Evolutionary conservation across 2,329 filamentous ascomycete species (phyloP), one percentile per base, ranked within the genome.

Genomic region (Bipolaris oryzae): DNA sequence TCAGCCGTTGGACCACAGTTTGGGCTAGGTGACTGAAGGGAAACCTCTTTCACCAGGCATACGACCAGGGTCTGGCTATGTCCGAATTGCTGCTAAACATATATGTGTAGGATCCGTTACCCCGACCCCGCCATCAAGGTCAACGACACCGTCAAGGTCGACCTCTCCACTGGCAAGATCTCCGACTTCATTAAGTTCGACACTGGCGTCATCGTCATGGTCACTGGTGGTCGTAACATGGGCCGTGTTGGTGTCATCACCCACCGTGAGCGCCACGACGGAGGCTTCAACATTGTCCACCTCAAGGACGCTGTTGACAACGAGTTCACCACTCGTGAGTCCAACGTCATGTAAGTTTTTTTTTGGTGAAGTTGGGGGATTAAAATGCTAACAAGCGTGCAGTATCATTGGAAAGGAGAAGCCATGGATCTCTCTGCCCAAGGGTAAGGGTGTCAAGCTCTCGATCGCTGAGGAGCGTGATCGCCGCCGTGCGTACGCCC

Each of bases 271-370:
- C 92, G 95, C 77, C 95, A 99, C 88, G 95, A 99, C 76, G 95
- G 95, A 87, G 95, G 95, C 82, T 99, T 99, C 91, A 96, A 96
- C 88, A 96, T 99, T 78, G 93, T 99, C 81, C 93, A 97, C 87
- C 90, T 99, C 84, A 99, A 99, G 91, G 95, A 99, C 79, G 94
- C 93, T 78, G 94, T 99, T 83, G 95, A 98, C 89, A 99, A 99
- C 90, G 91, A 91, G 79, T 99, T 99, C 84, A 93, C 95, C 77
- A 99, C 95, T 79, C 95, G 95, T 84, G 93, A 99, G 87, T 89
- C 84, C 87, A 99, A 99, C 91, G 93, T 99, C 77, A 99, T 99
- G 69, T 73, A 69, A 69, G 70, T 69, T 53, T 16, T 7, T 25
- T 25, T 25, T 1, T 9, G 1, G 25, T 25, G 15, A 10, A 10